Evolutionary conservation across 139 green algal species (phyloP), one percentile per base, ranked within the genome.

Genomic region (Penium margaritaceum): DNA sequence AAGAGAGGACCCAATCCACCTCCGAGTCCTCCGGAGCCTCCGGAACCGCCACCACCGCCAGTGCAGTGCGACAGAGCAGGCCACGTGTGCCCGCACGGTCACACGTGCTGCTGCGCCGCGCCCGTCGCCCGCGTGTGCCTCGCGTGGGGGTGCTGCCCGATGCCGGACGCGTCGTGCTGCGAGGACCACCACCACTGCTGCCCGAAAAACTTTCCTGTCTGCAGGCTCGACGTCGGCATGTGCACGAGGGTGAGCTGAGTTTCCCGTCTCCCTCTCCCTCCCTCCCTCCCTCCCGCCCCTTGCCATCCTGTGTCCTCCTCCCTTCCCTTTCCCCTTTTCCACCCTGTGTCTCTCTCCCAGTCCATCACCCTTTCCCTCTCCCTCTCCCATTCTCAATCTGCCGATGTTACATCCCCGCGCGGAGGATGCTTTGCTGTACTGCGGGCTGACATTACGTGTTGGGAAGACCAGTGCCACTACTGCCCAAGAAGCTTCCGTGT

Each of bases 151-250:
- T 97, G 92, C 88, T 97, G 92, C 89, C 92, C 92, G 29, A 86
- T 96, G 61, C 69, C 67, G 3, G 44, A 15, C 4, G 91, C 92
- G n/a, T 89, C 85, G 3, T 96, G 91, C 88, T 97, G 92, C 80
- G 81, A 91, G 2, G 92, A 97, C 84, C 81, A 95, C 39, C 62
- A 87, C 75, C 92, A 97, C 84, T 97, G 92, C 91, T 97, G 92
- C 89, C 92, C 92, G 9, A 5, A 67, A 9, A 83, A 91, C 41
- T 80, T 89, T 65, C 92, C 92, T 3, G 85, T 97, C 7, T 97
- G 92, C 81, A 86, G 96, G 84, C 86, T 86, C 21, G 74, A 53
- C 3, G 34, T 27, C 7, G 74, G 74, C 17, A 17, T 70, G 3
- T 80, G 74, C 67, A 53, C 43, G 47, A 67, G 44, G 44, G 74